Conservation (phyloP, 116 monocot species). For the Posidonia oceanica region DNA sequence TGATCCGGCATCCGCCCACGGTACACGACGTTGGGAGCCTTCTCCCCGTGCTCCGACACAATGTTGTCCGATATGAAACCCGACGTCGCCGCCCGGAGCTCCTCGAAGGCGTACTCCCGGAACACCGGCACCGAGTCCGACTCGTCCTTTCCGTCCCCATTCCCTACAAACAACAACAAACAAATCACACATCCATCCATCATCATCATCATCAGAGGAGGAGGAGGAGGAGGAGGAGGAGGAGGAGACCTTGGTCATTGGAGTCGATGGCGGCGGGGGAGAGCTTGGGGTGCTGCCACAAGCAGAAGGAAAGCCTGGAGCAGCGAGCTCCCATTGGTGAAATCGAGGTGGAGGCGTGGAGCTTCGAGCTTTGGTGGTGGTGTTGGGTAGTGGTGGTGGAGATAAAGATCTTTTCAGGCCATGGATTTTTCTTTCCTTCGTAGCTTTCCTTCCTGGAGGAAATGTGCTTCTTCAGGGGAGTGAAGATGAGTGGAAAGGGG, state of each 20-base stretch:
- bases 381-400: neutral
- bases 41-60: slow-evolving; percentile 97
- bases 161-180: slow-evolving; percentile 21
- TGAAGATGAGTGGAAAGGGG: neutral
- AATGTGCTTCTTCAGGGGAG: too few species aligned
- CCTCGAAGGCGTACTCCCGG: slow-evolving; percentile 63
- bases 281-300: slow-evolving; percentile 41
- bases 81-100: slow-evolving; percentile 64
- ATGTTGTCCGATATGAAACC: slow-evolving; percentile 72
- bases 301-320: slow-evolving; percentile 48
- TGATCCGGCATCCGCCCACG: slow-evolving; percentile 28
- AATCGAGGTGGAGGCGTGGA: neutral
- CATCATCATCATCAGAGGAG: neutral
- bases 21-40: slow-evolving; percentile 93
- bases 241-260: slow-evolving; percentile 19
- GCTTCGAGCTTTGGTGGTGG: neutral
- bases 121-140: slow-evolving; percentile 32
- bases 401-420: neutral
- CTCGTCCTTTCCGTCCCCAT: slow-evolving; percentile 15
- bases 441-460: too few species aligned
- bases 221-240: neutral
- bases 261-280: slow-evolving; percentile 25
- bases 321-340: slow-evolving; percentile 63
- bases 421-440: neutral
- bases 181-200: neutral